Base-by-base conservation (phyloP, 2,329 filamentous ascomycete species). In the Beauveria bassiana region DNA sequence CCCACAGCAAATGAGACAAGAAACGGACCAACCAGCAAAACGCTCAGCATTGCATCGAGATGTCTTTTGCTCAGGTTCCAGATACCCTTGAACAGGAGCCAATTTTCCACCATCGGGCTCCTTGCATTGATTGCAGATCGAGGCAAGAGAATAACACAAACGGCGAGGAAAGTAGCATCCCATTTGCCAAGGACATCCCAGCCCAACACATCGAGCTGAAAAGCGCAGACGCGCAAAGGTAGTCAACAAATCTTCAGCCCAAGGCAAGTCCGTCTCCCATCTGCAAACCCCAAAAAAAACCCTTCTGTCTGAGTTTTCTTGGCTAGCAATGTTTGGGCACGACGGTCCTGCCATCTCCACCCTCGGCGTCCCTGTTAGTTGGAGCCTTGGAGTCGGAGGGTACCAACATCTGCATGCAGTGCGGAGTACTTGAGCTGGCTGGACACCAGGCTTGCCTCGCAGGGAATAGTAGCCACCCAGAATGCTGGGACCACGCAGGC, bases 351-450 rank as follows among this genome's bases (percentile, higher is more conserved):
- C 24, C 34, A 22, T 46, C 57, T 52, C 57, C 57, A 59, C 47
- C 47, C 38, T 40, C 18, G 14, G 22, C 26, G 47, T 40, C 24
- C 45, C 38, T 34, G 5, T 24, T 24, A 46, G 38, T 59, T 18
- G 38, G 28, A 38, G 34, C 34, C 34, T 38, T 38, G 14, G 34
- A 59, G 24, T 59, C 10, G 38, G 42, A 42, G 8, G 38, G 49
- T 47, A 52, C 47, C 57, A 59, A 45, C 57, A 52, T 52, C 57
- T 53, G 57, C 49, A 53, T 45, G 57, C 49, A 59, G 53, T 59
- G 57, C 57, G 38, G 47, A 59, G 57, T 34, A 34, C n/a, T 45
- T 28, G 47, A 49, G 38, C 49, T 52, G 26, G 10, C 18, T 24
- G 14, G 38, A 34, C 12, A 38, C 18, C 49, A 40, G 16, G 40